Conservation (phyloP, 2,329 filamentous ascomycete species). For the Pseudophaeomoniella oleicola region DNA sequence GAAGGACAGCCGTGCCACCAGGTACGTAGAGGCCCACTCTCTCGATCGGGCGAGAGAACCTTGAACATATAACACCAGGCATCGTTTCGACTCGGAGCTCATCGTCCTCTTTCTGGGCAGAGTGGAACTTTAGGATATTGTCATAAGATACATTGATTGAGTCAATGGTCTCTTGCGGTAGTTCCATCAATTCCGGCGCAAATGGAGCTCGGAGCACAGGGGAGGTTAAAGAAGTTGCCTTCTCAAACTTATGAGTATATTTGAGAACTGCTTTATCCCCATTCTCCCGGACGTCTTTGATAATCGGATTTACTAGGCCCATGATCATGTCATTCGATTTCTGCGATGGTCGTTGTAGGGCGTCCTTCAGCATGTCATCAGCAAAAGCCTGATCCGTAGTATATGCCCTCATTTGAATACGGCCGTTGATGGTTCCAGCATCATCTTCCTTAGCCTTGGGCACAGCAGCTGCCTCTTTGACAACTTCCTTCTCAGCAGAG, state of each 20-base stretch:
- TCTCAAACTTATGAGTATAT: slow-evolving; percentile 97
- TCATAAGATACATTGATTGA: slow-evolving; percentile 92
- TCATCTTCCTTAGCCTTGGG: slow-evolving; percentile 38
- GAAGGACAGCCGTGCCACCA: slow-evolving; percentile 90
- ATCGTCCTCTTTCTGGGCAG: slow-evolving; percentile 74
- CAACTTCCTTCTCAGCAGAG: slow-evolving; percentile 11
- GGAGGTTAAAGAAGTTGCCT: slow-evolving; percentile 77
- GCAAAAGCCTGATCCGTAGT: slow-evolving; percentile 37
- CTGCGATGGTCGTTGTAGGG: slow-evolving; percentile 78
- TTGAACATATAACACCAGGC: slow-evolving; percentile 89
- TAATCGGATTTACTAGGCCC: slow-evolving; percentile 79
- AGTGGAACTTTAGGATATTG: slow-evolving; percentile 89
- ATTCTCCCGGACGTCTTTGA: slow-evolving; percentile 67
- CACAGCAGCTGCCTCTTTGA: slow-evolving; percentile 32
- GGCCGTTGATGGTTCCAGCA: slow-evolving; percentile 34
- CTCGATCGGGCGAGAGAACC: slow-evolving; percentile 85
- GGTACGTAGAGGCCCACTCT: slow-evolving; percentile 93
- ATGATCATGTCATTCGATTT: slow-evolving; percentile 90
- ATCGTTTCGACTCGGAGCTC: slow-evolving; percentile 85
- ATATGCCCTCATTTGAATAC: slow-evolving; percentile 72
- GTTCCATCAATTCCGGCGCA: slow-evolving; percentile 68
- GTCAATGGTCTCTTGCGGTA: slow-evolving; percentile 67
- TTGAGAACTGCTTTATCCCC: slow-evolving; percentile 81
- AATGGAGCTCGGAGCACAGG: slow-evolving; percentile 86
- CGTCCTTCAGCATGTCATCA: slow-evolving; percentile 50